These are phyloP conservation scores for Eucalyptus regnans DNA, from an alignment of 345 rosid genomes.

Conservation along the genomic window DNA sequence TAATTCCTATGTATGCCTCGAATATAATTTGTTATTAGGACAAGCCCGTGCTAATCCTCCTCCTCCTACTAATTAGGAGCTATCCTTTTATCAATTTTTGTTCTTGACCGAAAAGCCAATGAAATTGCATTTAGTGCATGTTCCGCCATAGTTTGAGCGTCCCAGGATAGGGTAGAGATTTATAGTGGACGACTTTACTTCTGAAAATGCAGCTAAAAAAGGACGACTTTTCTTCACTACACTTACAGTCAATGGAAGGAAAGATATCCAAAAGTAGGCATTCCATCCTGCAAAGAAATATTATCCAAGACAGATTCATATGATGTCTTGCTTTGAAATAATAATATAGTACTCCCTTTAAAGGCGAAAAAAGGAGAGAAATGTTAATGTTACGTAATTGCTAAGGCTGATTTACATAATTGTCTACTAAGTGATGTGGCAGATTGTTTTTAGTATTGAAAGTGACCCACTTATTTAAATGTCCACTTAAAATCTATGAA, in stretches of 20 bases:
- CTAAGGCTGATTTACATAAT: background rate
- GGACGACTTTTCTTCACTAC: background rate
- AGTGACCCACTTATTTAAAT: background rate
- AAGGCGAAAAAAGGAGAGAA: background rate
- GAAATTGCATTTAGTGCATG: background rate
- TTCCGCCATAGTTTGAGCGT: background rate
- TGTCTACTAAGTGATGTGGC: background rate
- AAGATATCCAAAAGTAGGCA: constrained; percentile 66
- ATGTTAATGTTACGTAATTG: background rate
- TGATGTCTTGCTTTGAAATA: background rate
- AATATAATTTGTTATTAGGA: background rate
- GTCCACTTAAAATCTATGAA: background rate
- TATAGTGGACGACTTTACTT: background rate
- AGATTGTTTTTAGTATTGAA: background rate
- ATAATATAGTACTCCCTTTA: background rate
- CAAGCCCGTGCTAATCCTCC: background rate
- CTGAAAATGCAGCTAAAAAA: background rate
- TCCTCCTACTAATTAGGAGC: background rate
- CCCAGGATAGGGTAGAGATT: background rate
- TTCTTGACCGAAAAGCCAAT: background rate
- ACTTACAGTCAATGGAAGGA: constrained; percentile 65
- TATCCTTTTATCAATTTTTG: background rate
- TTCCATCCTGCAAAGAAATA: constrained; percentile 49
- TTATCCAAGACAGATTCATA: background rate
- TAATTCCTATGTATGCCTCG: background rate